A percentile compares a stretch with the other conserved stretches of the same genome.
Conservation (phyloP, 768 basidiomycete genomes). For the Boletus fagicola region DNA sequence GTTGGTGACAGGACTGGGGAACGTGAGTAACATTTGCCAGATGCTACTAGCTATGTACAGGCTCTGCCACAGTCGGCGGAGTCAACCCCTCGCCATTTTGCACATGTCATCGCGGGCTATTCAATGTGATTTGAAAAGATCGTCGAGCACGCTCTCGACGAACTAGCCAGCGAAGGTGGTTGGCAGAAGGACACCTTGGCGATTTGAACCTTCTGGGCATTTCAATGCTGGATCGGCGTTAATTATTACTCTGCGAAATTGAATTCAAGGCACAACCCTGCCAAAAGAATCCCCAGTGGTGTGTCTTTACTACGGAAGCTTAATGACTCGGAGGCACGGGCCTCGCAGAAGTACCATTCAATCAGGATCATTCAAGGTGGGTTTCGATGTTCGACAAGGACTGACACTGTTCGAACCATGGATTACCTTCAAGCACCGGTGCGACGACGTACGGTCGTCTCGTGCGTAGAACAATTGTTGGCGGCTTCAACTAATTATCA, state of each 20-base stretch:
- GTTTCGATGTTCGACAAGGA: not conserved
- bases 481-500: not conserved
- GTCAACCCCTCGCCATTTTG: no score
- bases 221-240: no score
- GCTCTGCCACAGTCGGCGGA: not conserved
- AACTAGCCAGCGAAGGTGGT: not conserved
- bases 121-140: not conserved
- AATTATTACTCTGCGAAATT: not conserved
- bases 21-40: slow-evolving; percentile 9
- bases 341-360: not conserved
- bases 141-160: not conserved
- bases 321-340: not conserved
- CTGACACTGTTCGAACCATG: not conserved
- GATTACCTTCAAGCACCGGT: not conserved
- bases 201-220: no score
- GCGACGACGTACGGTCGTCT: not conserved
- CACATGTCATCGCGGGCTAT: not conserved
- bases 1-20: not conserved
- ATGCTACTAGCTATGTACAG: no score
- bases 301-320: not conserved
- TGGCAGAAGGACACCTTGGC: not conserved
- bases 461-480: not conserved
- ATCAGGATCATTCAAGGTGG: not conserved
- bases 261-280: not conserved
- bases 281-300: not conserved